A percentile compares a stretch with the other conserved stretches of the same genome.
These are phyloP conservation scores for Alternaria tenuissima DNA, from an alignment of 2,329 filamentous ascomycete genomes.

Conservation along the genomic window DNA sequence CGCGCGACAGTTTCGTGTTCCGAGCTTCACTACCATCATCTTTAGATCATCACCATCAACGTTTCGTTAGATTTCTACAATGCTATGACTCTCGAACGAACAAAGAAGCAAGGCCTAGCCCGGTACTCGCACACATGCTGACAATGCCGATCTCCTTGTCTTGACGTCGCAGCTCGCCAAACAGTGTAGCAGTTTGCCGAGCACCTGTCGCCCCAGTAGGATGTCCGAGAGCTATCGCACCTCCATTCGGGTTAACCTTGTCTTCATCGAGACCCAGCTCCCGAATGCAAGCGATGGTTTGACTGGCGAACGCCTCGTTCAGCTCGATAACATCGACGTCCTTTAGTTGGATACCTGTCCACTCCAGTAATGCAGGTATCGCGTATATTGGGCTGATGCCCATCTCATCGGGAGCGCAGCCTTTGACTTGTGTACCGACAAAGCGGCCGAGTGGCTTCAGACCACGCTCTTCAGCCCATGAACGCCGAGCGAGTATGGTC, in stretches of 20 bases:
- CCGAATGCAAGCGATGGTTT: conserved; percentile 88
- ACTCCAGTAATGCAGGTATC: conserved; percentile 80
- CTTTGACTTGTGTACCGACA: conserved; percentile 88
- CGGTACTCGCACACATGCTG: conserved; percentile 74
- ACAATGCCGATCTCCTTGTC: conserved; percentile 82
- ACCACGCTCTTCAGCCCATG: conserved; percentile 82
- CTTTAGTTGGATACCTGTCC: conserved; percentile 76
- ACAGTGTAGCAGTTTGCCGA: conserved; percentile 82
- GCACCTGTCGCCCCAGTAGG: conserved; percentile 78
- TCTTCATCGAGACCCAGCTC: conserved; percentile 71
- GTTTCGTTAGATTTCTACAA: not conserved
- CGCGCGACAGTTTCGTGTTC: not conserved
- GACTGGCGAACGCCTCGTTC: conserved; percentile 96
- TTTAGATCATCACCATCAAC: not conserved
- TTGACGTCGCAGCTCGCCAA: conserved; percentile 72
- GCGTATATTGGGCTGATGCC: conserved; percentile 81
- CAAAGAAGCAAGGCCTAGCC: conserved; percentile 42
- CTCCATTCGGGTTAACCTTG: conserved; percentile 83
- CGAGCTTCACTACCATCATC: not conserved
- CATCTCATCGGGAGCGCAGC: conserved; percentile 93
- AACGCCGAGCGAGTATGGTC: conserved; percentile 89
- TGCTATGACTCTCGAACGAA: conserved; percentile 41
- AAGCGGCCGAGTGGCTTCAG: conserved; percentile 95
- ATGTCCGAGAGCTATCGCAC: conserved; percentile 83
- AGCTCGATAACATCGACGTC: conserved; percentile 92